Conservation (phyloP, 345 rosid species). For the Moricandia moricandioides region DNA sequence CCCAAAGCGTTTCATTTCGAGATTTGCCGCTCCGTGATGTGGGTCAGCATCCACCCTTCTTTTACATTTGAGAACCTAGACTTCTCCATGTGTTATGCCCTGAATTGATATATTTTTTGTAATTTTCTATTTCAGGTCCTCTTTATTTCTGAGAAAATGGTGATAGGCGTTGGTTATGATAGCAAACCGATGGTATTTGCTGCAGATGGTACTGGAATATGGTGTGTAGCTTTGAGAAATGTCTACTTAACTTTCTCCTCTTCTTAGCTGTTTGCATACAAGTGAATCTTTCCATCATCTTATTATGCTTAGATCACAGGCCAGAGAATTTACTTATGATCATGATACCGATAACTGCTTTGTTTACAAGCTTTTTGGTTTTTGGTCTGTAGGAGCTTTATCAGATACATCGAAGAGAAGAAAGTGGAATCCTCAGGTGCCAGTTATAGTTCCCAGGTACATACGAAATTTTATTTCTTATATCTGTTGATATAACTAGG, state of each 20-base stretch:
- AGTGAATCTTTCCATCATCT: neutral
- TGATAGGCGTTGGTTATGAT: constrained; percentile 91
- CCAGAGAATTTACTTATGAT: neutral
- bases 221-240: constrained; percentile 45
- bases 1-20: constrained; percentile 78
- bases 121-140: constrained; percentile 52
- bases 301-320: neutral
- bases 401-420: constrained; percentile 78
- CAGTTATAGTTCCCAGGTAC: constrained; percentile 85
- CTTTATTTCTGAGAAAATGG: constrained; percentile 87
- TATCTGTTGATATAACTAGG: no score
- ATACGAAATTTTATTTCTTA: neutral
- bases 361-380: constrained; percentile 6
- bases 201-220: constrained; percentile 91
- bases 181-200: constrained; percentile 94
- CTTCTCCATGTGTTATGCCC: constrained; percentile 24
- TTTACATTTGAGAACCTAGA: constrained; percentile 31
- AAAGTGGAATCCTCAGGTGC: constrained; percentile 61
- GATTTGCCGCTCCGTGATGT: constrained; percentile 99
- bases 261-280: neutral
- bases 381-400: constrained; percentile 60
- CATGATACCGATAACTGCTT: no score
- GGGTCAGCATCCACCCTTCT: constrained; percentile 95
- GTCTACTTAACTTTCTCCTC: constrained; percentile 2
- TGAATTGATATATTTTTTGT: constrained; percentile 22